Percentiles rank a stretch among this genome's conserved stretches.
These are phyloP conservation scores for Apiotrichum gracile DNA, from an alignment of 1,284 basidiomycete genomes.

Conservation along the genomic window DNA sequence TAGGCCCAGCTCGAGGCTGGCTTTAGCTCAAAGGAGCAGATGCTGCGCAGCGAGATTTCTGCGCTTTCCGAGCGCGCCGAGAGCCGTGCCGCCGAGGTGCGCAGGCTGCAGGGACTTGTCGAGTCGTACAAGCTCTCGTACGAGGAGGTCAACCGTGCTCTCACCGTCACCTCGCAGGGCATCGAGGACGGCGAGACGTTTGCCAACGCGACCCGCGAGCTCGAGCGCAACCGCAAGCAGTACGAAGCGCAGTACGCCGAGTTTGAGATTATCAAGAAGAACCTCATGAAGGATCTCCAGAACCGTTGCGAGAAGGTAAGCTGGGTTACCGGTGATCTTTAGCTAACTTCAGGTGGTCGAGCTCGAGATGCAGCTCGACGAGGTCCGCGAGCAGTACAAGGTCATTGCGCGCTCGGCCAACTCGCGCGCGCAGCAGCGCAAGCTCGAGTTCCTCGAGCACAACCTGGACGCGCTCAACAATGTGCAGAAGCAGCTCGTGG, in stretches of 20 bases:
- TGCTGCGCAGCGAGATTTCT: constrained; percentile 76
- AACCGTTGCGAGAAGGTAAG: constrained; percentile 97
- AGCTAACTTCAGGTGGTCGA: constrained; percentile 74
- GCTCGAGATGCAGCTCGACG: constrained; percentile 97
- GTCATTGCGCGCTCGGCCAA: constrained; percentile 97
- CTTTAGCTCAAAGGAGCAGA: constrained; percentile 85
- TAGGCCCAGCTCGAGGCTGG: constrained; percentile 91
- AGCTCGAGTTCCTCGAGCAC: constrained; percentile 97
- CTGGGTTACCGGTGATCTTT: too few relatives aligned
- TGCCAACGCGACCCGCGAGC: constrained; percentile 91
- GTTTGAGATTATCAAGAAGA: constrained; percentile 98
- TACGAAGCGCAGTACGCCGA: constrained; percentile 96
- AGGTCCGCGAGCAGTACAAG: constrained; percentile 98
- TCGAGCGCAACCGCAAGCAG: constrained; percentile 92
- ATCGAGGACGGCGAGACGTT: constrained; percentile 94
- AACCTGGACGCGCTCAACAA: constrained; percentile 93
- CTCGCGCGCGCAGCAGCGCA: constrained; percentile 96
- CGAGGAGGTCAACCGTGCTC: constrained; percentile 96
- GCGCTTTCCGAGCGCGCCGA: constrained; percentile 91
- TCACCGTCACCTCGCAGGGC: constrained; percentile 91
- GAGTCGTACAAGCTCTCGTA: constrained; percentile 94
- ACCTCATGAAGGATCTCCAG: constrained; percentile 95
- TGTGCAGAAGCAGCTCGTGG: constrained; percentile 98
- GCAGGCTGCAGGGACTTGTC: constrained; percentile 74
- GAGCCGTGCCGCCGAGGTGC: constrained; percentile 75